Evolutionary conservation across 768 basidiomycete species (phyloP).

Genomic region (Tylopilus cervinicoccineus): DNA sequence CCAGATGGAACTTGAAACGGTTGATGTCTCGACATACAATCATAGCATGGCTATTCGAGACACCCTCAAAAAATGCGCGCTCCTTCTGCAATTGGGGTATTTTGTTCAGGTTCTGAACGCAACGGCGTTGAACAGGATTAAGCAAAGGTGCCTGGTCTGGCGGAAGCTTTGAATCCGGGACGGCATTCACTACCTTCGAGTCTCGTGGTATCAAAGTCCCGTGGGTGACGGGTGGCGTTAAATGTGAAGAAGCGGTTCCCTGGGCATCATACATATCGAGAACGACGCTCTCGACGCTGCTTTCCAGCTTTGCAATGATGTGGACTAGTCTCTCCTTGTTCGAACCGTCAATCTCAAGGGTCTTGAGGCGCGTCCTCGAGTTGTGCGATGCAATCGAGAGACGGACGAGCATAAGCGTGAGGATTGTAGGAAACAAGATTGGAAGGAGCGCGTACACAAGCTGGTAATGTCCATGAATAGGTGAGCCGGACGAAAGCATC

Average conservation of each 20-base stretch:
- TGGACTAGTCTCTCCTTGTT: conserved; percentile 50
- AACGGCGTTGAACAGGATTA: conserved; percentile 51
- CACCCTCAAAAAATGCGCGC: conserved; percentile 55
- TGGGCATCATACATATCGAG: conserved; percentile 50
- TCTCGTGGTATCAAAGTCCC: not conserved
- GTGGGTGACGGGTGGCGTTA: conserved; percentile 3
- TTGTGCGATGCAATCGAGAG: conserved; percentile 53
- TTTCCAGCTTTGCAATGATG: conserved; percentile 55
- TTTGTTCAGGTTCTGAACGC: conserved; percentile 58
- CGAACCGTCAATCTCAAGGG: conserved; percentile 54
- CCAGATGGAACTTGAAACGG: conserved; percentile 51
- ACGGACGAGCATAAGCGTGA: conserved; percentile 52
- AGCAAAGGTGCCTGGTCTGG: conserved; percentile 46
- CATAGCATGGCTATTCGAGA: conserved; percentile 64
- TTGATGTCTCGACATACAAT: conserved; percentile 69
- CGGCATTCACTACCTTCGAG: not conserved
- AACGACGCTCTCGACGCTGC: conserved; percentile 55
- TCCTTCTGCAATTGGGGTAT: conserved; percentile 70
- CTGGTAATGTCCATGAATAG: conserved; percentile 30
- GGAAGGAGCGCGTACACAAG: conserved; percentile 55
- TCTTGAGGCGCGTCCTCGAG: conserved; percentile 62
- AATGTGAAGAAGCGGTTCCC: conserved; percentile 15
- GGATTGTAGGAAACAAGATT: conserved; percentile 55
- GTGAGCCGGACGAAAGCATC: not conserved
- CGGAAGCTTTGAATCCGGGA: conserved; percentile 5